These are phyloP conservation scores for Neonectria ditissima DNA, from an alignment of 2,329 filamentous ascomycete genomes.

Conservation along the genomic window DNA sequence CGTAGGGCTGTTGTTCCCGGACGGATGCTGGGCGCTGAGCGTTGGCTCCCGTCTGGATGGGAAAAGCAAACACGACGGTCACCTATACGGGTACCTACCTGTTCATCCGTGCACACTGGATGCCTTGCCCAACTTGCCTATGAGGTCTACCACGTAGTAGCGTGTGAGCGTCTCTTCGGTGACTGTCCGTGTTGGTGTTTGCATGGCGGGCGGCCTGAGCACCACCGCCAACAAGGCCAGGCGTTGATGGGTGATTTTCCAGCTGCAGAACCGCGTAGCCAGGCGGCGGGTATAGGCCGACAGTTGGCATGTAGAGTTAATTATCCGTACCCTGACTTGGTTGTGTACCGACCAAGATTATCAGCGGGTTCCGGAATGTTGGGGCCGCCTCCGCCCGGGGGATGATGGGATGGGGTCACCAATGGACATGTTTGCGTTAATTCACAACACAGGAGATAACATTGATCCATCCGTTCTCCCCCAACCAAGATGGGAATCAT, in stretches of 20 bases:
- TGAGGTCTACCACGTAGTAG: too few relatives aligned
- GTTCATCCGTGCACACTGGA: too few relatives aligned
- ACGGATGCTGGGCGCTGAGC: background rate
- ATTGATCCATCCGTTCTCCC: constrained; percentile 22
- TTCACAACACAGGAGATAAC: background rate
- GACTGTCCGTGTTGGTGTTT: constrained; percentile 15
- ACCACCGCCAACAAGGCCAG: constrained; percentile 4
- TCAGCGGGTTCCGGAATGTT: background rate
- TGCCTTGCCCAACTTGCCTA: too few relatives aligned
- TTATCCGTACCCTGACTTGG: too few relatives aligned
- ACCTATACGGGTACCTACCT: background rate
- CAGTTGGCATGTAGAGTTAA: background rate
- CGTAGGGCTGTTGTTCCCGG: constrained; percentile 1
- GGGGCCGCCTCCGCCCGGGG: background rate
- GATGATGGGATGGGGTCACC: background rate
- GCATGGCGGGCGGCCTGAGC: background rate
- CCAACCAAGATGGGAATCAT: constrained; percentile 2
- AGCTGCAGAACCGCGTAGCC: background rate
- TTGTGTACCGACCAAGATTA: constrained; percentile 6
- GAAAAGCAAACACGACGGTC: background rate
- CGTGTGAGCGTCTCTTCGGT: constrained; percentile 1
- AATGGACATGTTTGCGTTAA: background rate
- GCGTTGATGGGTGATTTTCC: constrained; percentile 12
- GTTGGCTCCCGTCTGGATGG: background rate
- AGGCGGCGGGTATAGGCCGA: background rate